A percentile compares a stretch with the other conserved stretches of the same genome.
Conservation (phyloP, 2,329 filamentous ascomycete genomes). For the Hypoxylon sp. region DNA sequence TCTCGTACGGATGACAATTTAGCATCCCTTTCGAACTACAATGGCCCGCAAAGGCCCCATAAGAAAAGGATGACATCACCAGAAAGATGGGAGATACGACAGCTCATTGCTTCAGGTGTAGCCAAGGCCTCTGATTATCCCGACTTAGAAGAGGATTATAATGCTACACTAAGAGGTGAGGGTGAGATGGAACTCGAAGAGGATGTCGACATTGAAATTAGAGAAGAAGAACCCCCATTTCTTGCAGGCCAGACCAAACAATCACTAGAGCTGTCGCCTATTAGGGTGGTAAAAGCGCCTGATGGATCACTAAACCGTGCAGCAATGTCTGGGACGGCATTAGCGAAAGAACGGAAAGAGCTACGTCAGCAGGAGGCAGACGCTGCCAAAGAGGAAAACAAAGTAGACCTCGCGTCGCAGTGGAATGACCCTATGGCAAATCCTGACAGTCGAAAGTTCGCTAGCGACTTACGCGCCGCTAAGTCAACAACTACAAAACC, state of each 20-base stretch:
- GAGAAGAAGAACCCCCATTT: constrained; percentile 97
- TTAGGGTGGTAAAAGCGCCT: constrained; percentile 95
- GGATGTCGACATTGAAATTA: constrained; percentile 96
- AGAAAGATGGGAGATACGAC: constrained; percentile 97
- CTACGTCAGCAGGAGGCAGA: constrained; percentile 89
- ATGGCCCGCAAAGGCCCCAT: constrained; percentile 70
- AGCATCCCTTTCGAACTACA: constrained; percentile 75
- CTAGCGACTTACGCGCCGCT: constrained; percentile 83
- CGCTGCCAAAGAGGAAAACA: constrained; percentile 79
- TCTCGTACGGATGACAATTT: constrained; percentile 63
- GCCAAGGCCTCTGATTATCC: constrained; percentile 94
- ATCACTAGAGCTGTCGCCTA: constrained; percentile 93
- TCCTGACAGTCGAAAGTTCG: constrained; percentile 88
- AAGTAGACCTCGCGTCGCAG: constrained; percentile 87
- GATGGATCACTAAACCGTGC: constrained; percentile 98
- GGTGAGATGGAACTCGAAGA: constrained; percentile 93
- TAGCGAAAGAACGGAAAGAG: constrained; percentile 93
- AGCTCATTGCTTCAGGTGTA: constrained; percentile 95
- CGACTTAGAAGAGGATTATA: constrained; percentile 93
- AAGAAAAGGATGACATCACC: constrained; percentile 97
- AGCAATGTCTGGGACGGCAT: constrained; percentile 90
- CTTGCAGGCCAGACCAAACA: constrained; percentile 96
- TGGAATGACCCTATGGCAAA: constrained; percentile 98
- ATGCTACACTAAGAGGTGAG: constrained; percentile 87
- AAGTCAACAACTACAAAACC: constrained; percentile 71